These are phyloP conservation scores for Chlamydomonas applanata DNA, from an alignment of 139 green algal genomes.

Conservation along the genomic window DNA sequence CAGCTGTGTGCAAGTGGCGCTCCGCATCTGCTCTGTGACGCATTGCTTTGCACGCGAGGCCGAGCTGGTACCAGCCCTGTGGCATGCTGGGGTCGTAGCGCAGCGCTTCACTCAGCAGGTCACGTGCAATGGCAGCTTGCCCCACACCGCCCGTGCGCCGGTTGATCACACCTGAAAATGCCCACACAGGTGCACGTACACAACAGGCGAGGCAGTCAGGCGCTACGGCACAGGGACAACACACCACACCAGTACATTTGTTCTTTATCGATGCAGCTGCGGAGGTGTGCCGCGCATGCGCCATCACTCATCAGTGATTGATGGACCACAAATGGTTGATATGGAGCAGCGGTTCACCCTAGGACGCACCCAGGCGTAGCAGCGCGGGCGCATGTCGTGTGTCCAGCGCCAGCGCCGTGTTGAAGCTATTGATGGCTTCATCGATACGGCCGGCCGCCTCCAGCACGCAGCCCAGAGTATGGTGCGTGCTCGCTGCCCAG, in stretches of 20 bases:
- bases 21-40: slow-evolving; percentile 19
- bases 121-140: slow-evolving; percentile 20
- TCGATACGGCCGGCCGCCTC: slow-evolving; percentile 13
- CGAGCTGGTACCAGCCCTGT: slow-evolving; percentile 28
- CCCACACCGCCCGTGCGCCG: not conserved
- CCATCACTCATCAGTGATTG: no score
- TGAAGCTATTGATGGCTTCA: slow-evolving; percentile 16
- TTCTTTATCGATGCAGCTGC: no score
- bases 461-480: slow-evolving; percentile 12
- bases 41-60: slow-evolving; percentile 10
- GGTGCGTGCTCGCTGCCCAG: slow-evolving; percentile 14
- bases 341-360: no score
- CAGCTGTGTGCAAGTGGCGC: slow-evolving; percentile 25
- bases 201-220: no score
- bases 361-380: slow-evolving; percentile 14
- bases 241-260: no score
- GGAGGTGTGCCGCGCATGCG: no score
- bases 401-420: slow-evolving; percentile 30
- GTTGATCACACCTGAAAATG: slow-evolving; percentile 1
- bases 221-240: no score
- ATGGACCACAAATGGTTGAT: no score
- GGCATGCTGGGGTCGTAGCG: slow-evolving; percentile 15
- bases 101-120: slow-evolving; percentile 28
- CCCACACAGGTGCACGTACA: not conserved
- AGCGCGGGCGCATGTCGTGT: slow-evolving; percentile 10